Conservation (phyloP, 2,329 filamentous ascomycete species). For the Aspergillus fumigatiaffinis region DNA sequence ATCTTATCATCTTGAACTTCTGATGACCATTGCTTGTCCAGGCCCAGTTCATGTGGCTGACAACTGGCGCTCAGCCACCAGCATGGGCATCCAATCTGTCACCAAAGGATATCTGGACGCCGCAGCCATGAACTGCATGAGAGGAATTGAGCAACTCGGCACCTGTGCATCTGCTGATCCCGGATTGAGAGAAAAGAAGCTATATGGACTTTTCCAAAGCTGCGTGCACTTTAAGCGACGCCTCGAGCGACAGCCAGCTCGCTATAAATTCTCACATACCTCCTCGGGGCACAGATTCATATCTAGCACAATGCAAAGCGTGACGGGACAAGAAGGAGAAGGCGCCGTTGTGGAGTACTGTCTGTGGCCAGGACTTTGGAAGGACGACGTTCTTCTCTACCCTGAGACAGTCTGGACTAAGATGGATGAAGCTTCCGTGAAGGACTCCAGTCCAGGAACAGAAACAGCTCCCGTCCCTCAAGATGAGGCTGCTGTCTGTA, state of each 20-base stretch:
- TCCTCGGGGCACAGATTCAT: neutral
- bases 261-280: neutral
- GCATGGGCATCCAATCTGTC: conserved; percentile 5
- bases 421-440: neutral
- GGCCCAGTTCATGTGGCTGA: conserved; percentile 8
- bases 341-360: neutral
- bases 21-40: conserved; percentile 1
- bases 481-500: neutral
- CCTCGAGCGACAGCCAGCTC: neutral
- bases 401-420: neutral
- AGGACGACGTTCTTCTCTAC: neutral
- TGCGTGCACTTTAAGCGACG: neutral
- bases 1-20: neutral
- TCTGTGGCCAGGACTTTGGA: neutral
- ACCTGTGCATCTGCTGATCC: neutral
- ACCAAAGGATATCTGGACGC: neutral
- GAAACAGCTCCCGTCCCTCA: neutral
- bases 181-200: neutral
- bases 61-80: conserved; percentile 20
- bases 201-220: neutral
- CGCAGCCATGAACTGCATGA: neutral
- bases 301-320: neutral
- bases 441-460: neutral
- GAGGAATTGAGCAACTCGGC: neutral
- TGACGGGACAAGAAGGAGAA: neutral